Conservation (phyloP, 2,329 filamentous ascomycete genomes). For the Grosmannia serpens region DNA sequence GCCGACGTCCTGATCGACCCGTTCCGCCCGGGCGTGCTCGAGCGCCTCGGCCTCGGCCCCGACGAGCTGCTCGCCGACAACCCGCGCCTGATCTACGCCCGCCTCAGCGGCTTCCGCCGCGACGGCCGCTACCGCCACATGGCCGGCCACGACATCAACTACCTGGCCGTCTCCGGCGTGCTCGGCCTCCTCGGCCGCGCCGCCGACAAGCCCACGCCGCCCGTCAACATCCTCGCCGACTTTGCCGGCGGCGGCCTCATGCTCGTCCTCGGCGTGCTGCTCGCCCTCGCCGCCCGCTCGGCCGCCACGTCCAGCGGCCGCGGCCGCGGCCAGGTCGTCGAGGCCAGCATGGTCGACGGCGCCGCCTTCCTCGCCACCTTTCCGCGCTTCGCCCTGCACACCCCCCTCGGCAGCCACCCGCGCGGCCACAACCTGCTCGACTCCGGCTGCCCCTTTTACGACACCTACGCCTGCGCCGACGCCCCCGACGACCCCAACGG, state of each 20-base stretch:
- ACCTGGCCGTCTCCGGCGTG: slow-evolving; percentile 77
- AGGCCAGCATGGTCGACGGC: slow-evolving; percentile 96
- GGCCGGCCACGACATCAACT: slow-evolving; percentile 96
- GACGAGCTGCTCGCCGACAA: slow-evolving; percentile 55
- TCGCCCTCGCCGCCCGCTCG: slow-evolving; percentile 61
- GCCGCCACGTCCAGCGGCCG: no score
- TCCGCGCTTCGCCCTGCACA: slow-evolving; percentile 56
- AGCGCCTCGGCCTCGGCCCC: slow-evolving; percentile 70
- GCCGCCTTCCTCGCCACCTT: slow-evolving; percentile 68
- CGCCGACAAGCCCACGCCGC: slow-evolving; percentile 61
- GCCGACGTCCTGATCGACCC: slow-evolving; percentile 85
- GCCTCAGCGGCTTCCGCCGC: slow-evolving; percentile 82
- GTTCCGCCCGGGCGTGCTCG: slow-evolving; percentile 82
- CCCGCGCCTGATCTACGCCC: slow-evolving; percentile 64
- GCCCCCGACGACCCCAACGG: slow-evolving; percentile 26
- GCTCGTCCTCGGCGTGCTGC: slow-evolving; percentile 69
- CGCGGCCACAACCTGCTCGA: slow-evolving; percentile 73
- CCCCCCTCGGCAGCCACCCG: slow-evolving; percentile 46
- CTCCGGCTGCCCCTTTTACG: slow-evolving; percentile 78
- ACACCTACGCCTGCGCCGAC: slow-evolving; percentile 77
- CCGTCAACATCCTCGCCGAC: slow-evolving; percentile 76
- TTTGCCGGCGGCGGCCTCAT: slow-evolving; percentile 82
- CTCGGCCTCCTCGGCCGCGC: slow-evolving; percentile 63
- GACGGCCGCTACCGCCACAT: slow-evolving; percentile 77
- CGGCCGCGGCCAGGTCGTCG: slow-evolving; percentile 75